A percentile compares a stretch with the other conserved stretches of the same genome.
Evolutionary conservation across 2,329 filamentous ascomycete species (phyloP).

Genomic region (Aspergillus caelatus): DNA sequence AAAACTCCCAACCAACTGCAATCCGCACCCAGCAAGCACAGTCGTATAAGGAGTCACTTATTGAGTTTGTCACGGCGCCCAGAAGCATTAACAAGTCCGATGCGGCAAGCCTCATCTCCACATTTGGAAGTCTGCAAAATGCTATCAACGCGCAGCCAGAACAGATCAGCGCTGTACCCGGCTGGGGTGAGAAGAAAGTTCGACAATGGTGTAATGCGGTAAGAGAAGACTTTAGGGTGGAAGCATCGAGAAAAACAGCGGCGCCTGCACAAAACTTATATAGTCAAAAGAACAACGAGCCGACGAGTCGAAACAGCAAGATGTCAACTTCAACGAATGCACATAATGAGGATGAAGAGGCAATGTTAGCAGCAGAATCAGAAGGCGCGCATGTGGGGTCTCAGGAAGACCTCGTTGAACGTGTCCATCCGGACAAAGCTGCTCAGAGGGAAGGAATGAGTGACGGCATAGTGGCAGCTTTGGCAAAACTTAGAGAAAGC

Average conservation of each 20-base stretch:
- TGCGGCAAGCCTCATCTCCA: conserved; percentile 83
- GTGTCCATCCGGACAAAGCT: conserved; percentile 16
- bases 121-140: conserved; percentile 84
- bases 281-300: conserved; percentile 32
- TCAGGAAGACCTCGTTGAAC: conserved; percentile 20
- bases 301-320: conserved; percentile 25
- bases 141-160: conserved; percentile 88
- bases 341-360: conserved; percentile 53
- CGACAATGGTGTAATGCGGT: conserved; percentile 81
- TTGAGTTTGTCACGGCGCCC: conserved; percentile 91
- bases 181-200: conserved; percentile 96
- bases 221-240: conserved; percentile 79
- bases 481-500: conserved; percentile 56
- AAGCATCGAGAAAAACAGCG: conserved; percentile 66
- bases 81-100: conserved; percentile 93
- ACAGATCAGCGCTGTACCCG: conserved; percentile 79
- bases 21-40: conserved; percentile 85
- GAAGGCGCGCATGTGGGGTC: conserved; percentile 27
- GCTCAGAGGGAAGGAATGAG: conserved; percentile 50
- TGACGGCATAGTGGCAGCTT: conserved; percentile 61
- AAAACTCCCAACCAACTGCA: conserved; percentile 77
- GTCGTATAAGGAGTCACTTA: conserved; percentile 80
- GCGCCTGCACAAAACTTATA: conserved; percentile 30
- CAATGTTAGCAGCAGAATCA: conserved; percentile 41
- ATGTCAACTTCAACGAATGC: conserved; percentile 18